phyloP scores from a whole-genome alignment of 768 basidiomycete genomes.

The Pleurotus platypus region DNA sequence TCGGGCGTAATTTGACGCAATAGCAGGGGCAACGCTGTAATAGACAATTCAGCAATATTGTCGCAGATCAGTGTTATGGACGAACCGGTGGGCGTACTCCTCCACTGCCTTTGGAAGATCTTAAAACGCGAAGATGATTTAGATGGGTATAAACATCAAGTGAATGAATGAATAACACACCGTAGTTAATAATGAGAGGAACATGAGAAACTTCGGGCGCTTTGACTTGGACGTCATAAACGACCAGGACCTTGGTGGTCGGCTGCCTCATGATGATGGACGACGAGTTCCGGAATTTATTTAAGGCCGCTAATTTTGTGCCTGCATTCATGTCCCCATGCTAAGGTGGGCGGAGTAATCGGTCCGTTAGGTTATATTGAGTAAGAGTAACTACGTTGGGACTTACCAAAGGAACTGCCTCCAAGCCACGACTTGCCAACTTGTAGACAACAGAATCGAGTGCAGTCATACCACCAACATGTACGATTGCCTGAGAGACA shows the following conservation, averaged over 20 bases:
- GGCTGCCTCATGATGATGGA: slow-evolving; percentile 62
- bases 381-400: slow-evolving; percentile 2
- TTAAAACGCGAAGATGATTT: slow-evolving; percentile 19
- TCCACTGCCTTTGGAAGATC: slow-evolving; percentile 94
- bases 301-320: slow-evolving; percentile 76
- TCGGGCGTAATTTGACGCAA: slow-evolving; percentile 80
- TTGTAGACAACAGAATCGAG: slow-evolving; percentile 91
- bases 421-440: slow-evolving; percentile 78
- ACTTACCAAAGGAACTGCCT: slow-evolving; percentile 85
- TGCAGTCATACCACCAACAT: slow-evolving; percentile 84
- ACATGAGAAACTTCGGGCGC: slow-evolving; percentile 85
- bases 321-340: slow-evolving; percentile 91
- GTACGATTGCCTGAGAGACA: slow-evolving; percentile 75
- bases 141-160: slow-evolving; percentile 5
- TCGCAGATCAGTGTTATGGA: background rate
- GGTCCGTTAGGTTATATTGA: background rate
- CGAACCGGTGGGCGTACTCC: slow-evolving; percentile 92
- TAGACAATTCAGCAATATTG: slow-evolving; percentile 9
- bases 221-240: slow-evolving; percentile 94
- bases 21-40: slow-evolving; percentile 77
- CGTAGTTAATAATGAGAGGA: slow-evolving; percentile 94
- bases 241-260: slow-evolving; percentile 74
- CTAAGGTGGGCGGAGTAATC: slow-evolving; percentile 32
- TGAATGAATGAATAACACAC: slow-evolving; percentile 30
- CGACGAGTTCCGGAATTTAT: slow-evolving; percentile 71